Evolutionary conservation across 768 basidiomycete species (phyloP).

Genomic region (Paxillus involutus): DNA sequence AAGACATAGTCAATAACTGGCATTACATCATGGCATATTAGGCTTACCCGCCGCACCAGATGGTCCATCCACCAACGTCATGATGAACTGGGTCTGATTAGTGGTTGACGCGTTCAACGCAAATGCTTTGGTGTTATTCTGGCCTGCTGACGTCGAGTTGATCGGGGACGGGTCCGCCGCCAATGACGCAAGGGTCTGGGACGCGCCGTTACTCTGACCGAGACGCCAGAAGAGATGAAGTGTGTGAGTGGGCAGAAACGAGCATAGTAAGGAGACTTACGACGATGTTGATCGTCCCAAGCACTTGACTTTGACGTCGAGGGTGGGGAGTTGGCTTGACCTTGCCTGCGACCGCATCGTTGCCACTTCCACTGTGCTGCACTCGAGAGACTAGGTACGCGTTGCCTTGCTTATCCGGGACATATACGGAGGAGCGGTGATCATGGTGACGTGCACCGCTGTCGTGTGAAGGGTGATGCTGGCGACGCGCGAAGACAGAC

Average conservation of each 20-base stretch:
- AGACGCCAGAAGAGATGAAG: constrained; percentile 2
- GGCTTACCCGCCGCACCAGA: constrained; percentile 13
- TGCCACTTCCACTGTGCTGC: background rate
- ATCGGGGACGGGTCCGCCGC: constrained; percentile 15
- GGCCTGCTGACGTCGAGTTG: constrained; percentile 31
- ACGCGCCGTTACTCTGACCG: background rate
- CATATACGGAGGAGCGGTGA: constrained; percentile 22
- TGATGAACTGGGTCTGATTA: constrained; percentile 44
- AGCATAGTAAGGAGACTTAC: constrained; percentile 29
- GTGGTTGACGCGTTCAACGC: constrained; percentile 50
- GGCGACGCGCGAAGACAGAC: constrained; percentile 22
- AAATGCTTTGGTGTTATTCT: constrained; percentile 30
- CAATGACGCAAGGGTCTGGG: constrained; percentile 23
- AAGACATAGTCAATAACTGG: constrained; percentile 2
- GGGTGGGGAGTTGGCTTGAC: background rate
- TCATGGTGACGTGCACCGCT: constrained; percentile 7
- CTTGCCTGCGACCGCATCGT: background rate
- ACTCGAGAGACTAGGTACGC: constrained; percentile 26
- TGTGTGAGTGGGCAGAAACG: constrained; percentile 7
- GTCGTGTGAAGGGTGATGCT: constrained; percentile 10
- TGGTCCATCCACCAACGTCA: constrained; percentile 29
- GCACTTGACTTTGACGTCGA: constrained; percentile 25
- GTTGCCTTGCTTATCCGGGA: constrained; percentile 25
- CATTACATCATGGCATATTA: background rate
- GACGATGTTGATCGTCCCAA: constrained; percentile 50